Base-by-base conservation (phyloP, 441 rosid genomes). In the Brassica hybrid region DNA sequence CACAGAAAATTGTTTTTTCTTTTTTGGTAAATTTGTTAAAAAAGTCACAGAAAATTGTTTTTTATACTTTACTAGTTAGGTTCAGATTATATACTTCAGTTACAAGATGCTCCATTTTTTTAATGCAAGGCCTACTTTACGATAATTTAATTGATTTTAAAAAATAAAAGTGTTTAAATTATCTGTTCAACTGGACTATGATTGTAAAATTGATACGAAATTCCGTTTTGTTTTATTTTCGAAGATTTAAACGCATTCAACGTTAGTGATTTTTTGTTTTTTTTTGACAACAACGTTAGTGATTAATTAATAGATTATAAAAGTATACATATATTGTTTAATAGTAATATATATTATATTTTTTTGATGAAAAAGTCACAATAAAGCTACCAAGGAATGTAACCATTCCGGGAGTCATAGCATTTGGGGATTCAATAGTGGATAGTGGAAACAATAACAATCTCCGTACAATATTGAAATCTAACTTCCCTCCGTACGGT, bases 351-450 rank as follows among this genome's bases (percentile, higher is more conserved):
- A 13, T 48, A 48, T n/a, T 48, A 48, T 48, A 13, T n/a, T 4
- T n/a, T 48, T 5, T 48, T 48, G 14, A 45, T 48, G 56, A 48
- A n/a, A 48, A 48, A 48, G 56, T 7, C 52, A 27, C 34, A 16
- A 63, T 73, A 48, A 73, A 32, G 54, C 69, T 73, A 45, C 76
- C 69, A 1, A 12, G 10, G 14, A 50, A 50, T 63, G 34, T 63
- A 13, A 30, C 76, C 1, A 4, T 83, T 48, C 76, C 86, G 5
- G 87, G 85, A 0, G 59, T 86, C 7, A 62, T 86, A 10, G 81
- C 72, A 25, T 86, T 84, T 14, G 89, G 89, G 19, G 89, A 86
- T 61, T 86, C 89, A 3, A 86, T 86, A 10, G 85, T 86, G 7
- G 89, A 84, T 30, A 77, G 82, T 9, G 82, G 87, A 17, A 82